Evolutionary conservation across 805 yeast genomes (phyloP).

Genomic region (Ogataea salicorniae): DNA sequence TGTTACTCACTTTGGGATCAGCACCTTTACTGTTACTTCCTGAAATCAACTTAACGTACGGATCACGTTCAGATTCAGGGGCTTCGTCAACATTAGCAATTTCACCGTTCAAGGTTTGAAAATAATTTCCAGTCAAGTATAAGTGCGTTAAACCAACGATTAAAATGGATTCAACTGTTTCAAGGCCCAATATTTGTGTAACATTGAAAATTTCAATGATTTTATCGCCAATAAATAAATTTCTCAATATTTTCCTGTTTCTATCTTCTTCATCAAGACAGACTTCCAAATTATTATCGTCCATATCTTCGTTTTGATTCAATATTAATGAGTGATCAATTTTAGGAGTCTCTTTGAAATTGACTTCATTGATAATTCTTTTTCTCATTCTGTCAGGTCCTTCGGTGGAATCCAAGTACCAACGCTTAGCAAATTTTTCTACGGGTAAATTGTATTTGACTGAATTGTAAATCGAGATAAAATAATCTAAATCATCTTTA

Average conservation of each 20-base stretch:
- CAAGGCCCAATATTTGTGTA: constrained; percentile 70
- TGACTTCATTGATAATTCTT: constrained; percentile 45
- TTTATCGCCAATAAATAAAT: constrained; percentile 63
- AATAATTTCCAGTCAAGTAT: constrained; percentile 67
- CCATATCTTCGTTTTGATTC: constrained; percentile 23
- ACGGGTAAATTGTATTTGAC: constrained; percentile 34
- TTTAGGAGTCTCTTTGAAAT: not conserved
- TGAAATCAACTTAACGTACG: constrained; percentile 59
- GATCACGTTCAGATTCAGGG: constrained; percentile 57
- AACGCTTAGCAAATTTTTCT: constrained; percentile 24
- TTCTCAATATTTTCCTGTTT: constrained; percentile 67
- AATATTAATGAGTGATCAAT: constrained; percentile 36
- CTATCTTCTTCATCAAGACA: constrained; percentile 50
- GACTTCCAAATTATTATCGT: constrained; percentile 12
- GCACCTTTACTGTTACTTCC: constrained; percentile 18
- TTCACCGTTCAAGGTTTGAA: constrained; percentile 45
- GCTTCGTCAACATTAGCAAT: constrained; percentile 67
- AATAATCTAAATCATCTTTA: constrained; percentile 51
- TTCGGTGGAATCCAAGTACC: constrained; percentile 64
- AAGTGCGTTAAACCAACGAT: constrained; percentile 61
- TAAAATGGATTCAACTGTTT: constrained; percentile 67
- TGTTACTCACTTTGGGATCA: constrained; percentile 2
- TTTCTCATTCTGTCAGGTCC: constrained; percentile 64
- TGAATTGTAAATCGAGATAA: constrained; percentile 41
- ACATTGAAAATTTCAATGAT: constrained; percentile 73